Percentiles rank a stretch among this genome's conserved stretches.
phyloP scores from a whole-genome alignment of 1,139 yeast genomes.

The Petasospora rhodanensis region DNA sequence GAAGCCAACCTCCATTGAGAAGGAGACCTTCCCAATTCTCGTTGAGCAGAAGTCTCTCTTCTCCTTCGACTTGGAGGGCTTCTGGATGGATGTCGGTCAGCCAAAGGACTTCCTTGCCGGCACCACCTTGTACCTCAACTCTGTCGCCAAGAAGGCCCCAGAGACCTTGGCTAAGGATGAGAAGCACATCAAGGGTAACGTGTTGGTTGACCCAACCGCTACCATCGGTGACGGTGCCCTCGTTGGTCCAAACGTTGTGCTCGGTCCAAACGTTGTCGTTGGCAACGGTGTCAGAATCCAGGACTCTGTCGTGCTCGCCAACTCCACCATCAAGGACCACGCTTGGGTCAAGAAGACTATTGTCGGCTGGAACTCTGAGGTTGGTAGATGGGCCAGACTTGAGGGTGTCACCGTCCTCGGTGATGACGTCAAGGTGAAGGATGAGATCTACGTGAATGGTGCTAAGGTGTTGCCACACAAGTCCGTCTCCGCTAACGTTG shows the following conservation, averaged over 20 bases:
- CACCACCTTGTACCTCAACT: conserved; percentile 85
- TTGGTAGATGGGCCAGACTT: conserved; percentile 98
- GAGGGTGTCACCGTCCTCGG: conserved; percentile 98
- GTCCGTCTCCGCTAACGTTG: conserved; percentile 93
- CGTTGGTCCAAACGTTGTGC: conserved; percentile 97
- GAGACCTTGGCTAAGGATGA: conserved; percentile 56
- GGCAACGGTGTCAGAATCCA: conserved; percentile 99
- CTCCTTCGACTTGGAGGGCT: conserved; percentile 97
- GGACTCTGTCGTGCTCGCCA: conserved; percentile 87
- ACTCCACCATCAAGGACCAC: conserved; percentile 92
- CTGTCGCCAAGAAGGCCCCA: conserved; percentile 78
- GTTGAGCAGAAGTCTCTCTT: conserved; percentile 85
- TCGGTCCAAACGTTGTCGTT: conserved; percentile 93
- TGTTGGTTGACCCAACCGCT: conserved; percentile 91
- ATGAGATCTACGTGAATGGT: conserved; percentile 97
- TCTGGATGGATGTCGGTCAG: conserved; percentile 99
- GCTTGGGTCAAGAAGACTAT: conserved; percentile 97
- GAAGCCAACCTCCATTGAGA: conserved; percentile 98
- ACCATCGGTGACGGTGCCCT: conserved; percentile 88
- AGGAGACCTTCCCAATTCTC: conserved; percentile 97
- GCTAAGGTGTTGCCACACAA: conserved; percentile 99
- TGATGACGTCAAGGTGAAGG: conserved; percentile 98
- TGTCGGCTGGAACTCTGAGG: conserved; percentile 98
- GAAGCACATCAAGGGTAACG: conserved; percentile 85
- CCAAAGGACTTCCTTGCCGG: conserved; percentile 99